phyloP scores from a whole-genome alignment of 2,329 filamentous ascomycete species.

The Fusarium armeniacum region DNA sequence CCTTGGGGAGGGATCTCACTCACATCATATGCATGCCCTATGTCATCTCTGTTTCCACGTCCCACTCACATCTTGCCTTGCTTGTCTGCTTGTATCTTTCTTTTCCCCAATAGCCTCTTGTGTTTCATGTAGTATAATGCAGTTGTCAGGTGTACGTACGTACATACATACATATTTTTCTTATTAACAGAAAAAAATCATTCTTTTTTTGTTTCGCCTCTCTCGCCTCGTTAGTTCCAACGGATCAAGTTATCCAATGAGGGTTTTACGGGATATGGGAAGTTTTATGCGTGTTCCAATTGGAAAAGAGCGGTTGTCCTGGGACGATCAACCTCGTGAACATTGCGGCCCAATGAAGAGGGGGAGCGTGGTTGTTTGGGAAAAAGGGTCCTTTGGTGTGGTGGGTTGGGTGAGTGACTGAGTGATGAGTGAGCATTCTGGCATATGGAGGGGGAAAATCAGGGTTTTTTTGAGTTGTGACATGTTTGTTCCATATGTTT shows the following conservation, averaged over 20 bases:
- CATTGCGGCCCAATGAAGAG: conserved; percentile 47
- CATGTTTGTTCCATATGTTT: background rate
- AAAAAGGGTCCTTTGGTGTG: conserved; percentile 34
- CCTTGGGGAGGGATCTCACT: conserved; percentile 21
- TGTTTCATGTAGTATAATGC: background rate
- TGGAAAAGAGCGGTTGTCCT: conserved; percentile 6
- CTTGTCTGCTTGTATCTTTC: background rate
- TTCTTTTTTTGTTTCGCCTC: conserved; percentile 15
- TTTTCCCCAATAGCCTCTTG: conserved; percentile 3
- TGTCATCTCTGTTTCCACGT: conserved; percentile 21
- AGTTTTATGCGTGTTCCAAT: conserved; percentile 21
- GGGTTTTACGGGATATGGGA: background rate
- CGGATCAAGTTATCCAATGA: conserved; percentile 10
- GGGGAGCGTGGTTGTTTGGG: conserved; percentile 21
- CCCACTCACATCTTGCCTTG: conserved; percentile 16
- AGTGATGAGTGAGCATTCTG: conserved; percentile 6
- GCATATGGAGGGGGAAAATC: conserved; percentile 6
- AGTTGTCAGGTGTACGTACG: background rate
- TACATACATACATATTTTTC: background rate
- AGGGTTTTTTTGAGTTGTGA: conserved; percentile 22
- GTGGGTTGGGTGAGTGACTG: conserved; percentile 46
- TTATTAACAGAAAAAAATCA: background rate
- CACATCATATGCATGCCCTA: conserved; percentile 35
- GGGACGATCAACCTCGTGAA: conserved; percentile 34
- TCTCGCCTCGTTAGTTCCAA: conserved; percentile 18